Base-by-base conservation (phyloP, 768 basidiomycete species). In the Arthromyces matolae region DNA sequence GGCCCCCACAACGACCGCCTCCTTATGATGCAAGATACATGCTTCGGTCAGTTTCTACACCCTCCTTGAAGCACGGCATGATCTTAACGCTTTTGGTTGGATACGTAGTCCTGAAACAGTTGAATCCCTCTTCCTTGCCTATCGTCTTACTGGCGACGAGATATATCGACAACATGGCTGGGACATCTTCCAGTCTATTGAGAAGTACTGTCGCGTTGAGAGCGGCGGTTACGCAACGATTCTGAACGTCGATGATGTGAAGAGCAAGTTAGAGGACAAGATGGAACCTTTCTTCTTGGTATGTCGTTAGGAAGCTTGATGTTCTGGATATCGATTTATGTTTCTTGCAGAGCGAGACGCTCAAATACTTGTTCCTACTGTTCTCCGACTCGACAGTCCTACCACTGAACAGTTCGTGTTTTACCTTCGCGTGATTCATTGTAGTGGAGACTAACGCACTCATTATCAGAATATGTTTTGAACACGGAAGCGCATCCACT, bases 231-330 rank as follows among this genome's bases (percentile, higher is more conserved):
- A 91, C 60, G 88, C 91, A 8, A 81, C 80, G 29, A 76, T 98
- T 40, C 64, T 84, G 49, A 91, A 97, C 60, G 94, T 98, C 8
- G 90, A 96, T 60, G 75, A 80, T 52, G 71, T 84, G 12, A 80
- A 83, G 0, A 81, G 73, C 5, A 70, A 71, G 56, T 70, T 77
- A 44, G 83, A 91, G 49, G 92, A 97, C 63, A 87, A 86, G 62
- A 97, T 98, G 94, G 94, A 96, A 68, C 93, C 94, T 7, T 97
- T 96, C 70, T 80, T 94, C 69, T 71, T 97, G 73, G 91, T 92
- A 52, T 64, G 19, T 49, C 10, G 18, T 20, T 19, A 18, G 8
- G 8, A 19, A 20, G 16, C 24, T 18, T 5, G 5, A 24, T 9
- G 3, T 16, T 31, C 42, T 48, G 32, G 7, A 14, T 41, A 49